phyloP scores from a whole-genome alignment of 305 asterid genomes.

The Salvia sclarea region DNA sequence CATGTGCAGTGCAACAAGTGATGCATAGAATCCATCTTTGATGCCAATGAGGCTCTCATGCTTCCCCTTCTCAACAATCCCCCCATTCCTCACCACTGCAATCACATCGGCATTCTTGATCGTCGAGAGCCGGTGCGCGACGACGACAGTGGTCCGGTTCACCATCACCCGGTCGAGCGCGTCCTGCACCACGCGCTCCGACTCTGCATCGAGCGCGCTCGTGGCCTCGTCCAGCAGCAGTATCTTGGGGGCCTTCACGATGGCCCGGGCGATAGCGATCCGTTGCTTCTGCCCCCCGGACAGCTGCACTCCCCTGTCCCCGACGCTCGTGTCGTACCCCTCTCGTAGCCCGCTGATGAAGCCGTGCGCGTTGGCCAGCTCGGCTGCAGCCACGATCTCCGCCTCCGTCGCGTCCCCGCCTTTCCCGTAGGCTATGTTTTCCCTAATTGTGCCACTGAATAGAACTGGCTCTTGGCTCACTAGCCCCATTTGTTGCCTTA shows the following conservation, averaged over 20 bases:
- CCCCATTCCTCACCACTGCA: constrained; percentile 59
- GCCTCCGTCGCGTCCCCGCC: constrained; percentile 54
- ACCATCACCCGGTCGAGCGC: constrained; percentile 64
- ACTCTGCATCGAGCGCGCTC: constrained; percentile 68
- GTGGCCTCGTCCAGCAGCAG: constrained; percentile 66
- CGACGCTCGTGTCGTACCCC: constrained; percentile 60
- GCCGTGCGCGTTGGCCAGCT: constrained; percentile 66
- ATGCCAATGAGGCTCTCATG: constrained; percentile 48
- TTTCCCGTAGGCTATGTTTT: constrained; percentile 68
- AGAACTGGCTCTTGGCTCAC: constrained; percentile 74
- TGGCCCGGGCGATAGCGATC: constrained; percentile 62
- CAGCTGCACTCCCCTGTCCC: constrained; percentile 60
- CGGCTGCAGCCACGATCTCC: constrained; percentile 55
- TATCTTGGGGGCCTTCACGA: constrained; percentile 53
- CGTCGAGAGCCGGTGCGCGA: constrained; percentile 67
- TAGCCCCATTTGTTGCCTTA: constrained; percentile 74
- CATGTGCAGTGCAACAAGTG: constrained; percentile 54
- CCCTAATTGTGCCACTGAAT: constrained; percentile 60
- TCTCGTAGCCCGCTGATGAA: constrained; percentile 66
- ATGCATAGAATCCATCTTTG: constrained; percentile 56
- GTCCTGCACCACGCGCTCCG: constrained; percentile 66
- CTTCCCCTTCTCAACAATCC: constrained; percentile 57
- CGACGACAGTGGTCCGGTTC: constrained; percentile 55
- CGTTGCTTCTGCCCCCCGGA: constrained; percentile 70
- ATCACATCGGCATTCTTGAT: constrained; percentile 59